Conservation (phyloP, 495 filamentous ascomycete species). For the Lasiosphaeris hirsuta region DNA sequence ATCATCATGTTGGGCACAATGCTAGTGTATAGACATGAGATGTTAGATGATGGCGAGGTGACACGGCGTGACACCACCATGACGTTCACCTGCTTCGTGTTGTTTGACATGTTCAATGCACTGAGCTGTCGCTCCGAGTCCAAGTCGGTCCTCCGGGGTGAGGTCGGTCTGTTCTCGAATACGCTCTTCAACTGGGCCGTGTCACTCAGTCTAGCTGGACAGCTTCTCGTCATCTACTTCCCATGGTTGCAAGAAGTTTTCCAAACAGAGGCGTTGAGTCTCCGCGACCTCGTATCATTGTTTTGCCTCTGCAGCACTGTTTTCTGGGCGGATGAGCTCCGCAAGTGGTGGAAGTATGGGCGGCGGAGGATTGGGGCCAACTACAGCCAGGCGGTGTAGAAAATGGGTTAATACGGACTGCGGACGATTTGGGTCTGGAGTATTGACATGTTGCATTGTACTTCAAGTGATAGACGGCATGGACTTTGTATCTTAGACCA, state of each 20-base stretch:
- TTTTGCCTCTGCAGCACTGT: slow-evolving; percentile 76
- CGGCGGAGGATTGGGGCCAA: slow-evolving; percentile 35
- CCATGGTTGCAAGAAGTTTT: slow-evolving; percentile 91
- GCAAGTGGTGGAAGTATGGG: slow-evolving; percentile 67
- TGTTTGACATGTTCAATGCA: slow-evolving; percentile 99
- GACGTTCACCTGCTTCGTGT: slow-evolving; percentile 97
- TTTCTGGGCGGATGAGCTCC: slow-evolving; percentile 89
- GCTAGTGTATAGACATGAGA: slow-evolving; percentile 84
- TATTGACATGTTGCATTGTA: slow-evolving; percentile 6
- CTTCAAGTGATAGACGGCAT: not conserved
- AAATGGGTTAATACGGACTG: not conserved
- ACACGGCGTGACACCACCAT: slow-evolving; percentile 95
- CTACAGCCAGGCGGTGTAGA: slow-evolving; percentile 50
- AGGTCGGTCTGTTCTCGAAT: slow-evolving; percentile 78
- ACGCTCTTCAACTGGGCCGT: slow-evolving; percentile 96
- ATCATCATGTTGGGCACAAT: slow-evolving; percentile 93
- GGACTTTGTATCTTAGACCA: not conserved
- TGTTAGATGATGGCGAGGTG: slow-evolving; percentile 73
- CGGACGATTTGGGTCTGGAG: not conserved
- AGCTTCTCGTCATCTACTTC: slow-evolving; percentile 87
- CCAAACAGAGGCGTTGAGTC: slow-evolving; percentile 82
- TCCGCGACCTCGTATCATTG: slow-evolving; percentile 69
- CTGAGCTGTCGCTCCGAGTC: slow-evolving; percentile 87
- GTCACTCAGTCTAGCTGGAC: slow-evolving; percentile 74
- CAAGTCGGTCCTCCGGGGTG: slow-evolving; percentile 83